A percentile compares a stretch with the other conserved stretches of the same genome.
phyloP scores from a whole-genome alignment of 441 rosid species.

The Syzygium syzygioides region DNA sequence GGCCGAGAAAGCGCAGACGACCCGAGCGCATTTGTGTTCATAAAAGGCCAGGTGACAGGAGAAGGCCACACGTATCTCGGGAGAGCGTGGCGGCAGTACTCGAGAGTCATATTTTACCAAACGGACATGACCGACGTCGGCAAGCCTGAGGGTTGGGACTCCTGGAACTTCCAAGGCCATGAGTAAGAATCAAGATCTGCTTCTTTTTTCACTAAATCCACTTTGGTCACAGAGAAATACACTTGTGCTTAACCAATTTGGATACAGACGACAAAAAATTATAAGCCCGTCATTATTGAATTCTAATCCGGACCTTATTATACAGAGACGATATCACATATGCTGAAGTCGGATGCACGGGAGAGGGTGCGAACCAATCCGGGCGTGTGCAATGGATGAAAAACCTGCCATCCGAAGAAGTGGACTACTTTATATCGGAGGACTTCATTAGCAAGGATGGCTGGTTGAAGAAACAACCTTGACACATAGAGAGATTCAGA shows the following conservation, averaged over 20 bases:
- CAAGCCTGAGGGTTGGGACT: background rate
- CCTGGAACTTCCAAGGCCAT: background rate
- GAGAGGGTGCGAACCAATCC: background rate
- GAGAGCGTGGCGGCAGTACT: background rate
- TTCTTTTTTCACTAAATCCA: background rate
- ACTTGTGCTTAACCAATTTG: background rate
- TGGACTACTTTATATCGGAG: background rate
- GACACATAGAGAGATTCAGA: background rate
- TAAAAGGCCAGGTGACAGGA: background rate
- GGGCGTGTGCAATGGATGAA: background rate
- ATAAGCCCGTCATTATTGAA: background rate
- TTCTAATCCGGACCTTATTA: background rate
- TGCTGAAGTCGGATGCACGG: background rate
- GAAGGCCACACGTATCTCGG: background rate
- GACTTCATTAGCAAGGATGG: background rate
- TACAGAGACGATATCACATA: background rate
- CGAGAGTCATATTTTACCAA: background rate
- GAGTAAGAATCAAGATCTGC: background rate
- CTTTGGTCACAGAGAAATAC: background rate
- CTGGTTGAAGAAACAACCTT: background rate
- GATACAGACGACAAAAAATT: background rate
- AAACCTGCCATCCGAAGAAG: background rate
- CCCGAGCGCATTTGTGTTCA: background rate
- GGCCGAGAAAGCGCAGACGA: background rate
- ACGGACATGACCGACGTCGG: background rate